A percentile compares a stretch with the other conserved stretches of the same genome.
phyloP scores from a whole-genome alignment of 805 yeast genomes.

The Saccharomycopsis synnaedendra region DNA sequence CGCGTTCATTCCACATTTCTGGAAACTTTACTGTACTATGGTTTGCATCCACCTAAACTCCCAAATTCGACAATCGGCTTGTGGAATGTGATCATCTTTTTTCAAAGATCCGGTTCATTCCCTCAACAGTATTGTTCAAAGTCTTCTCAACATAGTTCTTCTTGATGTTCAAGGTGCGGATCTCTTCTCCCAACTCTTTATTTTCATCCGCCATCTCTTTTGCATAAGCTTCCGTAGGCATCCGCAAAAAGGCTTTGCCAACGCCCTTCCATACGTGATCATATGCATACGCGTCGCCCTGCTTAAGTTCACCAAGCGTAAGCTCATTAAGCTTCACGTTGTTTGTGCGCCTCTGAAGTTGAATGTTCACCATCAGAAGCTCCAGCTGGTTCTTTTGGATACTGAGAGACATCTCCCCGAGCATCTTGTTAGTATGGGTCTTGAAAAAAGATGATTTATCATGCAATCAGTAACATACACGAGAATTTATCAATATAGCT shows the following conservation, averaged over 20 bases:
- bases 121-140: conserved; percentile 14
- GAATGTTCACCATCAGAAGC: conserved; percentile 15
- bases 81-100: background rate
- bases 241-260: conserved; percentile 15
- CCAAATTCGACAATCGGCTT: no score
- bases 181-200: conserved; percentile 11
- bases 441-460: no score
- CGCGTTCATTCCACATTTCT: no score
- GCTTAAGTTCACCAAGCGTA: conserved; percentile 7
- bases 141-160: conserved; percentile 16
- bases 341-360: conserved; percentile 10
- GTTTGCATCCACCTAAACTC: no score
- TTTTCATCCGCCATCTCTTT: conserved; percentile 10
- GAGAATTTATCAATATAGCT: no score
- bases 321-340: conserved; percentile 14
- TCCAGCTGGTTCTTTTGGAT: conserved; percentile 15
- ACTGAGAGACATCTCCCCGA: conserved; percentile 11
- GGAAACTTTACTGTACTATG: no score
- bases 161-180: conserved; percentile 13
- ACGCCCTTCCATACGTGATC: conserved; percentile 16
- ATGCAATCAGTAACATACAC: no score
- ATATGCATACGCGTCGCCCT: background rate
- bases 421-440: conserved; percentile 3
- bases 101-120: conserved; percentile 14
- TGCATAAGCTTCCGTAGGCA: conserved; percentile 1